These are phyloP conservation scores for Phytophthora citrophthora DNA, from an alignment of 352 stramenopile genomes.

Conservation along the genomic window DNA sequence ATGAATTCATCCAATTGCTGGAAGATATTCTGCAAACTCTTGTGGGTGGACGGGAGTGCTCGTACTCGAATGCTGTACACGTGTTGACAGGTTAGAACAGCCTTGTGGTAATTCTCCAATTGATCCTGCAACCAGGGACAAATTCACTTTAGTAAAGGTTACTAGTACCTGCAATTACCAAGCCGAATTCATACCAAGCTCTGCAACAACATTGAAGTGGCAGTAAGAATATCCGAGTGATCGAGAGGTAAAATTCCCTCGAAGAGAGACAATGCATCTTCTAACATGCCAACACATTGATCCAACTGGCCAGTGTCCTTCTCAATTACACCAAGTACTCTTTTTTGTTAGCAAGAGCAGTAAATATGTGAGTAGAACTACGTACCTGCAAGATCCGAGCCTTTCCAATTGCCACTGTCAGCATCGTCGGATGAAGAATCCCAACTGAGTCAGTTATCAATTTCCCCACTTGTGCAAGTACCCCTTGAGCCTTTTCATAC, in stretches of 20 bases:
- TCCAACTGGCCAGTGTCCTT: constrained; percentile 40
- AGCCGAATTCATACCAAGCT: constrained; percentile 43
- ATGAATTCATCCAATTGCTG: constrained; percentile 45
- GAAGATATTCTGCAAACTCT: constrained; percentile 24
- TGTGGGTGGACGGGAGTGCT: constrained; percentile 12
- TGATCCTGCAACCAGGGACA: constrained; percentile 9
- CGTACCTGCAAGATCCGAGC: constrained; percentile 41
- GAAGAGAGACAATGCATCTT: constrained; percentile 42
- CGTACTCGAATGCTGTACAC: constrained; percentile 18
- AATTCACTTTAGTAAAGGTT: neutral
- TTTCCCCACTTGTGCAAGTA: constrained; percentile 40
- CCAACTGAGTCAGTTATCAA: constrained; percentile 47
- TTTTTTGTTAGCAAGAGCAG: neutral
- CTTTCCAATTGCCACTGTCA: constrained; percentile 60
- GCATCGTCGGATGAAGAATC: constrained; percentile 54
- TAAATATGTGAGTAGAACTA: too few species aligned
- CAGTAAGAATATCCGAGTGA: constrained; percentile 51
- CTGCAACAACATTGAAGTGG: constrained; percentile 45
- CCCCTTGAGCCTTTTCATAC: constrained; percentile 45
- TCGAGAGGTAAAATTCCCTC: constrained; percentile 45
- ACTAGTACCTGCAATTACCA: neutral
- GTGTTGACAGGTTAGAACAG: constrained; percentile 31
- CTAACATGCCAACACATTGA: constrained; percentile 25
- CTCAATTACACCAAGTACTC: neutral
- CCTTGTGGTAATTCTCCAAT: constrained; percentile 29